Conservation (phyloP, 305 asterid genomes). For the Fraxinus nigra region DNA sequence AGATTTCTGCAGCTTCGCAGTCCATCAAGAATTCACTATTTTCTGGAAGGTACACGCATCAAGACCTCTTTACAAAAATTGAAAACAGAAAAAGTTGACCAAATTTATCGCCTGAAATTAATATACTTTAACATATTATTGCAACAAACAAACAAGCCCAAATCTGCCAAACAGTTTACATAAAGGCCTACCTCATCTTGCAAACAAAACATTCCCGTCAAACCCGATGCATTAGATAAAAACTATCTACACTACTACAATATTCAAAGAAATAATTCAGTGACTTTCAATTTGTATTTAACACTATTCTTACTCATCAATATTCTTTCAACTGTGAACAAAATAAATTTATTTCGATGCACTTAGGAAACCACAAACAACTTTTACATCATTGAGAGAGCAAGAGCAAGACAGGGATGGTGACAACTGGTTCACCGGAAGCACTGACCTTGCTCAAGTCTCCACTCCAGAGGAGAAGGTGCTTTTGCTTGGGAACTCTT, state of each 20-base stretch:
- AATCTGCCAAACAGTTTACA: background rate
- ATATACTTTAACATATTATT: background rate
- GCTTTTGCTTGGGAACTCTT: conserved; percentile 49
- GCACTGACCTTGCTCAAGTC: conserved; percentile 58
- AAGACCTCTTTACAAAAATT: conserved; percentile 23
- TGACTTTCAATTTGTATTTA: background rate
- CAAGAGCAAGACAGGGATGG: background rate
- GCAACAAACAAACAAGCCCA: conserved; percentile 12
- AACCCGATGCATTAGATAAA: conserved; percentile 4
- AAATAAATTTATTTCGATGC: background rate
- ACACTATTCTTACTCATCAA: background rate
- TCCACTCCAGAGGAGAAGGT: conserved; percentile 45
- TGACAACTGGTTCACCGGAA: background rate
- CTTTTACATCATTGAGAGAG: background rate
- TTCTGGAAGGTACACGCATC: conserved; percentile 46
- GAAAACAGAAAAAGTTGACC: background rate
- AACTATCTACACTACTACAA: background rate
- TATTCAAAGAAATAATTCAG: background rate
- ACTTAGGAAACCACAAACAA: background rate
- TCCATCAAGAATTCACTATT: conserved; percentile 75
- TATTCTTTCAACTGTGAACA: background rate
- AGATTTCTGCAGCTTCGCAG: conserved; percentile 80
- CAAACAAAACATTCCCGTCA: conserved; percentile 10
- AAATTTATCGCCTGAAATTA: conserved; percentile 3
- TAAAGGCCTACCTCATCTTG: background rate